These are phyloP conservation scores for Hyphodiscus sp. DNA, from an alignment of 2,329 filamentous ascomycete species.

Conservation along the genomic window DNA sequence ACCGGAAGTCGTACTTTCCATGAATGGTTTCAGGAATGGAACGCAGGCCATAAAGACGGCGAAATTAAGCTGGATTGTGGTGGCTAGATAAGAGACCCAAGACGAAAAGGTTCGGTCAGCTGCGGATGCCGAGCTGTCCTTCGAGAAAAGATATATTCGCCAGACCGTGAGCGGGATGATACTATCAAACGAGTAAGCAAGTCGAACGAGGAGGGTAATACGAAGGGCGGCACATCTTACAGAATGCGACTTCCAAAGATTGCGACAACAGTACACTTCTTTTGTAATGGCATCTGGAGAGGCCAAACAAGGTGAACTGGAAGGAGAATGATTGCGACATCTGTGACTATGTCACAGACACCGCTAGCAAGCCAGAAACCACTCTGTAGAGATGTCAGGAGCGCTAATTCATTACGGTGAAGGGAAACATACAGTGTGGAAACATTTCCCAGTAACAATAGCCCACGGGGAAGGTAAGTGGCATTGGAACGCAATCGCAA, in stretches of 20 bases:
- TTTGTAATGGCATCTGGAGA: neutral
- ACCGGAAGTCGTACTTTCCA: conserved; percentile 10
- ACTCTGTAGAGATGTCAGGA: neutral
- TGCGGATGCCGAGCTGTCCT: neutral
- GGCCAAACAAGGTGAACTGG: conserved; percentile 2
- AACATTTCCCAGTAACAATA: neutral
- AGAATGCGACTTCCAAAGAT: conserved; percentile 7
- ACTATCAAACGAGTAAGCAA: neutral
- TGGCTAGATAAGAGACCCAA: neutral
- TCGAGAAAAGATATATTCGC: conserved; percentile 1
- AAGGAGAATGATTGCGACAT: neutral
- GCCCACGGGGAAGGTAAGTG: neutral
- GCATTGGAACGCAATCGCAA: conserved; percentile 4
- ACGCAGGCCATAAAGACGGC: conserved; percentile 12
- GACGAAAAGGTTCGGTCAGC: conserved; percentile 1
- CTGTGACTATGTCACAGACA: conserved; percentile 3
- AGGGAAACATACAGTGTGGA: neutral
- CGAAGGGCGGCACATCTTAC: neutral
- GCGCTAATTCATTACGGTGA: neutral
- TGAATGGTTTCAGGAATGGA: conserved; percentile 14
- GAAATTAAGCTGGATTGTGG: neutral
- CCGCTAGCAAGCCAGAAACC: conserved; percentile 3
- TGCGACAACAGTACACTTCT: neutral
- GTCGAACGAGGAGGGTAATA: neutral
- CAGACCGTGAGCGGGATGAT: neutral